Evolutionary conservation across 768 basidiomycete genomes (phyloP).

Genomic region (Suillus cothurnatus): DNA sequence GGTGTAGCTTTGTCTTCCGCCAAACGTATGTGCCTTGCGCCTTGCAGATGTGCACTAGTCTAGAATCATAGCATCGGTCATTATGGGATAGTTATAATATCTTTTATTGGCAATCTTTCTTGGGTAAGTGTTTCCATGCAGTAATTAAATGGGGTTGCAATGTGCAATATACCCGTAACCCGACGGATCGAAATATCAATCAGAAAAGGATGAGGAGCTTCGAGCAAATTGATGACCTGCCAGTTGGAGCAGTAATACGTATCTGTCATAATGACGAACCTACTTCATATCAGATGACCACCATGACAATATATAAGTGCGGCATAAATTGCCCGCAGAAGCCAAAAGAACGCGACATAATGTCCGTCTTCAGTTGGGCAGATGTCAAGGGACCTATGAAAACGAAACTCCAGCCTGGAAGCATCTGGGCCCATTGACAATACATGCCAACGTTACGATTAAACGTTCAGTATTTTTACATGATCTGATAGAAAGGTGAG

Average conservation of each 20-base stretch:
- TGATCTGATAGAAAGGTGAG: conserved; percentile 24
- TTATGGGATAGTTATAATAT: too few relatives aligned
- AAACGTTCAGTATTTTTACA: conserved; percentile 17
- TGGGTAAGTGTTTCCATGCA: background rate
- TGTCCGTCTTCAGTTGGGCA: background rate
- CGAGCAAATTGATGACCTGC: background rate
- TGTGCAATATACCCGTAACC: background rate
- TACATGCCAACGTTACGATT: conserved; percentile 5
- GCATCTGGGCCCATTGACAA: background rate
- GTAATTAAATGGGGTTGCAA: conserved; percentile 2
- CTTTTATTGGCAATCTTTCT: background rate
- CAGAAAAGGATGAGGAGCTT: background rate
- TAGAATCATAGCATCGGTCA: background rate
- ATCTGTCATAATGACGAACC: background rate
- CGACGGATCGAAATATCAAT: background rate
- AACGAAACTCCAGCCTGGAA: background rate
- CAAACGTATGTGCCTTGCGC: background rate
- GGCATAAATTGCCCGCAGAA: background rate
- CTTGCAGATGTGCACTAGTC: background rate
- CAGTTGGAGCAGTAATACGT: background rate
- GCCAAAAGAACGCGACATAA: background rate
- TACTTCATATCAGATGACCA: conserved; percentile 2
- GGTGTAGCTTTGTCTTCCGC: background rate
- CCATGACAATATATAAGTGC: background rate
- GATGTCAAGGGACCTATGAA: background rate